Base-by-base conservation (phyloP, 2,329 filamentous ascomycete species). In the Dactylellina drechsleri region DNA sequence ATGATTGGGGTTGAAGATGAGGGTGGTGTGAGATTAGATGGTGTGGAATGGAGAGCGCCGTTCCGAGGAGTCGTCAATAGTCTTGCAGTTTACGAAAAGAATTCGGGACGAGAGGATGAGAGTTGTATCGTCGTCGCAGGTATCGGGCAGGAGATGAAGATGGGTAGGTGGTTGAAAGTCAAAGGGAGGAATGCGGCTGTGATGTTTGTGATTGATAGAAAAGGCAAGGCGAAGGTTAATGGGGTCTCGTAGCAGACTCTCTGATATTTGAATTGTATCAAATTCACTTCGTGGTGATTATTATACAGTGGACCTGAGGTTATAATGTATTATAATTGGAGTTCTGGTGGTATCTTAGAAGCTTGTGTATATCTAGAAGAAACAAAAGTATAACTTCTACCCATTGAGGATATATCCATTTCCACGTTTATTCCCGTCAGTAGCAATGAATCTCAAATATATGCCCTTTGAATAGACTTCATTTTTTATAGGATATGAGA, bases 121-220 rank as follows among this genome's bases (percentile, higher is more conserved):
- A 93, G 93, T 0, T 82, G 97, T 1, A 94, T 92, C 79, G 87
- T 98, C 28, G 89, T 96, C 12, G 92, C 89, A n/a, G 95, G 90
- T 15, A 87, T 96, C 0, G 93, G 92, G 41, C 94, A 91, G 80
- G 92, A 97, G 82, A 91, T 93, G 82, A 87, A 92, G 52, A 84
- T 97, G 49, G 95, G 93, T 2, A 86, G 91, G 77, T 98, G 93
- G 93, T 90, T 90, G 82, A 86, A 86, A 68, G 82, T 86, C 4
- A 82, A 84, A 23, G 92, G 89, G 2, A 90, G 89, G 77, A 97
- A 97, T 80, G 92, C 92, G 5, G 91, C 91, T n/a, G 87, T 95
- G 23, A 86, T 97, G 8, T 96, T 97, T 80, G 93, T 97, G 81
- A 87, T 97, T 40, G 87, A 91, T 13, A 84, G 83, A 79, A 78